Base-by-base conservation (phyloP, 805 yeast genomes). In the Metschnikowia cubensis region DNA sequence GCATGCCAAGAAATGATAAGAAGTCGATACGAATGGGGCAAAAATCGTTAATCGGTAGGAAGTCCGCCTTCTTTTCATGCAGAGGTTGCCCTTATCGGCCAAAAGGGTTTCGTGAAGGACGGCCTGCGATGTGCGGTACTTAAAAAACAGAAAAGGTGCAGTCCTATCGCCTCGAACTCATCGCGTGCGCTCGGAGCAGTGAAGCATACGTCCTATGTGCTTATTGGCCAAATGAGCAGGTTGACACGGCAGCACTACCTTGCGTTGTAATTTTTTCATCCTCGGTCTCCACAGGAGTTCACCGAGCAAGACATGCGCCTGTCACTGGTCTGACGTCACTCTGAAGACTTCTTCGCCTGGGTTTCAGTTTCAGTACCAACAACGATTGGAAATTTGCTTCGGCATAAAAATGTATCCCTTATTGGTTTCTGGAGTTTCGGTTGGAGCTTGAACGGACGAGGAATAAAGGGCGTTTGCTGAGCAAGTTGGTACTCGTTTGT, bases 401-500 rank as follows among this genome's bases (percentile, higher is more conserved):
- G 14, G 8, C n/a, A 18, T 18, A 10, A 14, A n/a, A 35, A 3
- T 4, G 13, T 18, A 5, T 36, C 22, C 39, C 18, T 18, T 13
- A 11, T 15, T 21, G 13, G n/a, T 29, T 25, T 29, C n/a, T 4
- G 15, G 21, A 11, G 37, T 18, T 18, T n/a, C 6, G 45, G 45
- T 32, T 33, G 45, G 21, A 42, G 35, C 37, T 42, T 33, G 8
- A 42, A 42, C 15, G 45, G 17, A 7, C 45, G 20, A 8, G 45
- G 45, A 42, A 42, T 32, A 14, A 42, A 42, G 7, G 45, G 29
- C 20, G 25, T 11, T 22, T 42, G 31, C 13, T 33, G 45, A n/a
- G 37, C 36, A 17, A 42, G 45, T 15, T 42, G 45, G 21, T 42
- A 42, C n/a, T 42, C 45, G 8, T 42, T 33, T 4, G 45, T 32